Evolutionary conservation across 257 asterid species (phyloP).

Genomic region (Paraleonurus japonicus): DNA sequence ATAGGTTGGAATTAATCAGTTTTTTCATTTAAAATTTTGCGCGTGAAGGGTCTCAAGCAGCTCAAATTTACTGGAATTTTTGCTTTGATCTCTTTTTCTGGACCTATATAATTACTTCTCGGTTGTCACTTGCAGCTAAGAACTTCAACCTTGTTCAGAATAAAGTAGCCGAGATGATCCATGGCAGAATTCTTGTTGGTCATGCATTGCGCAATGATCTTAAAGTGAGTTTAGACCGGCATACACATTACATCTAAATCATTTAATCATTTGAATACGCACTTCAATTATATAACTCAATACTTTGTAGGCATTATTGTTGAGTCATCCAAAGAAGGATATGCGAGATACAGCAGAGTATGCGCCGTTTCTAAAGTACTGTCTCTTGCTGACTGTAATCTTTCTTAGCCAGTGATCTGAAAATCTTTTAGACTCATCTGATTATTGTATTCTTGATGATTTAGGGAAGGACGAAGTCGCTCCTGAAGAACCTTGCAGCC

Average conservation of each 20-base stretch:
- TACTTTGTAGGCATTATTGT: conserved; percentile 70
- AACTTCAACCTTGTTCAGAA: conserved; percentile 69
- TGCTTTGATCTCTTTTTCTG: background rate
- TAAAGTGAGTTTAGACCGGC: conserved; percentile 44
- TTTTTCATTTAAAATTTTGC: background rate
- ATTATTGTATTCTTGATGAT: conserved; percentile 30
- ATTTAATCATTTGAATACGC: background rate
- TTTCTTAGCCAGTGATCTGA: conserved; percentile 20
- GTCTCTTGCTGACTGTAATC: conserved; percentile 21
- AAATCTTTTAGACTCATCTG: background rate
- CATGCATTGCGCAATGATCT: conserved; percentile 97
- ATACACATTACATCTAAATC: background rate
- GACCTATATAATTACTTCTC: background rate
- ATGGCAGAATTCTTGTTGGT: conserved; percentile 82
- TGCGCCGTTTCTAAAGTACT: conserved; percentile 65
- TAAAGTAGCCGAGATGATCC: conserved; percentile 77
- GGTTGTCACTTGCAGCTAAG: conserved; percentile 64
- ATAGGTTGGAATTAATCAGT: background rate
- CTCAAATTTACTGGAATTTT: background rate
- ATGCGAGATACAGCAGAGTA: conserved; percentile 87
- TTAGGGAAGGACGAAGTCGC: conserved; percentile 85
- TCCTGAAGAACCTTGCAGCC: conserved; percentile 78
- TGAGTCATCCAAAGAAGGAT: conserved; percentile 90
- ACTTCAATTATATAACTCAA: background rate
- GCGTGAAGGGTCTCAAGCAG: background rate